A percentile compares a stretch with the other conserved stretches of the same genome.
Evolutionary conservation across 2,329 filamentous ascomycete species (phyloP).

Genomic region (Scedosporium dehoogii): DNA sequence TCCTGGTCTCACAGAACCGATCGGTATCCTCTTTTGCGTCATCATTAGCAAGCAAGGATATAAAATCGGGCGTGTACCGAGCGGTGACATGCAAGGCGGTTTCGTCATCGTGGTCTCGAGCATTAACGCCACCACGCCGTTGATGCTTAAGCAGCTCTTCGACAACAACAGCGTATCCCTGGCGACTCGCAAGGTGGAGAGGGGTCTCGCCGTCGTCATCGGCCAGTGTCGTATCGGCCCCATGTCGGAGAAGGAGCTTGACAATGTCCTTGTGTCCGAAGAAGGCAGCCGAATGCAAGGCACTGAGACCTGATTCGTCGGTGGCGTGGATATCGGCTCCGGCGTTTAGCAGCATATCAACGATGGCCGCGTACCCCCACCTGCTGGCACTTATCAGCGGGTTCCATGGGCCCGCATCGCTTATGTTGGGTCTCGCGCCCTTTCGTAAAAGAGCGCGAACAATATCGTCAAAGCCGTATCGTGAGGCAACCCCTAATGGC

Average conservation of each 20-base stretch:
- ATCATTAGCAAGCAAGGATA: background rate
- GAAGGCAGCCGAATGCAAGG: background rate
- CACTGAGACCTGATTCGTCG: background rate
- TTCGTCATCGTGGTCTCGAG: background rate
- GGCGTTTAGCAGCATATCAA: background rate
- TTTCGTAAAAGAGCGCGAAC: background rate
- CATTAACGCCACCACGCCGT: background rate
- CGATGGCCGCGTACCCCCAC: background rate
- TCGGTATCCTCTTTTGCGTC: background rate
- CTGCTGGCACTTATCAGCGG: background rate
- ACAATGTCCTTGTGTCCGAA: background rate
- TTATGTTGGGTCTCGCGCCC: background rate
- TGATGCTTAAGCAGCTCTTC: background rate
- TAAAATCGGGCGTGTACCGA: background rate
- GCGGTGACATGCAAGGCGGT: background rate
- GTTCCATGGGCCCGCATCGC: background rate
- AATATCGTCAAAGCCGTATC: background rate
- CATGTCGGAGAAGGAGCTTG: background rate
- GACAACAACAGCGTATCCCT: background rate
- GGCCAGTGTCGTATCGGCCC: background rate
- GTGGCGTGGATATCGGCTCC: background rate
- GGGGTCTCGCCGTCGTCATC: background rate
- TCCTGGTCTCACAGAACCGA: background rate
- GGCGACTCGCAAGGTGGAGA: background rate
- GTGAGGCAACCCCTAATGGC: slow-evolving; percentile 10